phyloP scores from a whole-genome alignment of 225 moss, liverwort and hornwort species.

The Anthoceros angustus region DNA sequence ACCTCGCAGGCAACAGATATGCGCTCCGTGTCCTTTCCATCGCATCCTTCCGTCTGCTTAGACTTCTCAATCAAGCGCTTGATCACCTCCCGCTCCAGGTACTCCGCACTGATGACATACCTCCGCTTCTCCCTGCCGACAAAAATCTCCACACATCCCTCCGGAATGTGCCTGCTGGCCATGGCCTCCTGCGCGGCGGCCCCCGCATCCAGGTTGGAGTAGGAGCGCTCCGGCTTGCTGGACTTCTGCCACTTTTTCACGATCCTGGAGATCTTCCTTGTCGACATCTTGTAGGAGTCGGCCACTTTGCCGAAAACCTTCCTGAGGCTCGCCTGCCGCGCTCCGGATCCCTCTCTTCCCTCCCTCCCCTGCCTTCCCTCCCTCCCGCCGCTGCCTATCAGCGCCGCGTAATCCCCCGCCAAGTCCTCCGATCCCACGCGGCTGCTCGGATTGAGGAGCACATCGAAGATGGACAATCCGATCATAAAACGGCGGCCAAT shows the following conservation, averaged over 20 bases:
- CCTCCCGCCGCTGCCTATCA: neutral
- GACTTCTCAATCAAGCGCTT: slow-evolving; percentile 62
- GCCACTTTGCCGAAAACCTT: neutral
- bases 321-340: neutral
- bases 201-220: neutral
- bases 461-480: neutral
- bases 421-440: neutral
- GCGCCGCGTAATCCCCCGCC: neutral
- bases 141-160: slow-evolving; percentile 68
- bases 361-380: neutral
- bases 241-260: neutral
- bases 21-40: slow-evolving; percentile 38
- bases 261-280: neutral
- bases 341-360: neutral
- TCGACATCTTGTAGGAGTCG: slow-evolving; percentile 1
- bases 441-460: neutral
- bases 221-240: neutral
- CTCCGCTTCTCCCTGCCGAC: slow-evolving; percentile 57
- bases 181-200: neutral
- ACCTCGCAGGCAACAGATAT: slow-evolving; percentile 68
- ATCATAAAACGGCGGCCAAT: neutral
- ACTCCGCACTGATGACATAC: slow-evolving; percentile 61
- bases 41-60: slow-evolving; percentile 40
- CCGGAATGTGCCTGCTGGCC: slow-evolving; percentile 37
- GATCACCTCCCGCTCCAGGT: slow-evolving; percentile 53